phyloP scores from a whole-genome alignment of 2,329 filamentous ascomycete genomes.

The Epicoccum sorghinum region DNA sequence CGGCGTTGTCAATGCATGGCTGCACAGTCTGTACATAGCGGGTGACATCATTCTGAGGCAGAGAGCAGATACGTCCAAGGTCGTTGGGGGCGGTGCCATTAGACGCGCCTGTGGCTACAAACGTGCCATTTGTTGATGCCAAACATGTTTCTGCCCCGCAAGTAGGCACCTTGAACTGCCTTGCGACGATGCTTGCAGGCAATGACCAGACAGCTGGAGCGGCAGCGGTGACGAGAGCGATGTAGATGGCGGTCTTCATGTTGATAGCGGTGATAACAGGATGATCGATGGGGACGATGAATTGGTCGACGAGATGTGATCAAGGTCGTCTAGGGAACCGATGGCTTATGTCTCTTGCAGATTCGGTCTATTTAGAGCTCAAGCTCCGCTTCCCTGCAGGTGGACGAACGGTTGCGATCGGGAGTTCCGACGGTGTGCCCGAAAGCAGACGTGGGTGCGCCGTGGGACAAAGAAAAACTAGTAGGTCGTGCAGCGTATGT shows the following conservation, averaged over 20 bases:
- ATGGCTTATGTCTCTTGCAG: constrained; percentile 5
- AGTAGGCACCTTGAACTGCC: constrained; percentile 17
- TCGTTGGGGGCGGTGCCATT: constrained; percentile 15
- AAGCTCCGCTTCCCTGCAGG: constrained; percentile 19
- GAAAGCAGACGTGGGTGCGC: constrained; percentile 19
- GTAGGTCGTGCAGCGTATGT: constrained; percentile 2
- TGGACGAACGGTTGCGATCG: constrained; percentile 19
- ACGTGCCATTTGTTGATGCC: constrained; percentile 15
- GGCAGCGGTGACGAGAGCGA: constrained; percentile 15
- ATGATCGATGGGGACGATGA: neutral
- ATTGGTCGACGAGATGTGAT: neutral
- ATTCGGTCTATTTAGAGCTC: constrained; percentile 14
- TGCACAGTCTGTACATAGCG: constrained; percentile 24
- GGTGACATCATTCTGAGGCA: constrained; percentile 21
- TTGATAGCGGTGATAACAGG: neutral
- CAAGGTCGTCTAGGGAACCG: constrained; percentile 10
- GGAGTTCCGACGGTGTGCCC: constrained; percentile 17
- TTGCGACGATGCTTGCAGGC: constrained; percentile 6
- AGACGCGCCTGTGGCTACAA: constrained; percentile 7
- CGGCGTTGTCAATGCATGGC: constrained; percentile 24
- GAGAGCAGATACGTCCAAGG: constrained; percentile 21
- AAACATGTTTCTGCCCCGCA: constrained; percentile 25
- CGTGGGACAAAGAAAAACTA: constrained; percentile 26
- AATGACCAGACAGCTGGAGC: constrained; percentile 16
- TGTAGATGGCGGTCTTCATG: constrained; percentile 18